Base-by-base conservation (phyloP, 2,329 filamentous ascomycete genomes). In the Rhinocladiella similis region DNA sequence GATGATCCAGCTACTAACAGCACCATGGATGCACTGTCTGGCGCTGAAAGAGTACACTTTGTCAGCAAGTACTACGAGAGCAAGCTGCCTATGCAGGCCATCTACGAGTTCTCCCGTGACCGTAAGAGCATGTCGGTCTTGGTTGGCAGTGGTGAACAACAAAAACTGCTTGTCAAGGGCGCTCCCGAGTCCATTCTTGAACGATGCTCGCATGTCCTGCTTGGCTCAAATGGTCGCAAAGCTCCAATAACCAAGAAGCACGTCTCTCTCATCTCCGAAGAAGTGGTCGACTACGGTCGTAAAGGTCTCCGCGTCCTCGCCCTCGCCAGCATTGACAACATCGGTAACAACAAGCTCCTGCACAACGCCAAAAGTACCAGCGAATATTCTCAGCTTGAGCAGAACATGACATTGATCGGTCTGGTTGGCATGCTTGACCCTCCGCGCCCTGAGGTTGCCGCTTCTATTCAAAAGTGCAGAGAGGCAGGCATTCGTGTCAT, bases 51-150 rank as follows among this genome's bases (percentile, higher is more conserved):
- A 62, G 81, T 94, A 39, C 89, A 97, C 76, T 84, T 88, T 67
- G 86, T 91, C 57, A 97, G 91, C 77, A 82, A 86, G 63, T 86
- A 87, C 75, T 97, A 96, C 71, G 92, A 96, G 75, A 81, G 85
- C 64, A 82, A 84, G 64, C 83, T 87, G 48, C 84, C 85, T 50
- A 85, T 88, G 41, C 80, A 96, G 54, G 88, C 92, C 7, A 96
- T 91, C 10, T 99, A 91, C 67, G 94, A 99, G 72, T 99, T 99
- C 76, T 97, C 94, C 1, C 87, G 94, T 66, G 94, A 99, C 74
- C 86, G 94, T 61, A 99, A 99, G 84, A 97, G 93, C 75, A 99
- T 99, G 94, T 99, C 94, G 47, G 95, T 99, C 35, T 78, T 97
- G 57, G 90, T 95, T 61, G 83, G 88, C 63, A 81, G 83, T 53